Evolutionary conservation across 306 rosid species (phyloP).

Genomic region (Sindora glabra): DNA sequence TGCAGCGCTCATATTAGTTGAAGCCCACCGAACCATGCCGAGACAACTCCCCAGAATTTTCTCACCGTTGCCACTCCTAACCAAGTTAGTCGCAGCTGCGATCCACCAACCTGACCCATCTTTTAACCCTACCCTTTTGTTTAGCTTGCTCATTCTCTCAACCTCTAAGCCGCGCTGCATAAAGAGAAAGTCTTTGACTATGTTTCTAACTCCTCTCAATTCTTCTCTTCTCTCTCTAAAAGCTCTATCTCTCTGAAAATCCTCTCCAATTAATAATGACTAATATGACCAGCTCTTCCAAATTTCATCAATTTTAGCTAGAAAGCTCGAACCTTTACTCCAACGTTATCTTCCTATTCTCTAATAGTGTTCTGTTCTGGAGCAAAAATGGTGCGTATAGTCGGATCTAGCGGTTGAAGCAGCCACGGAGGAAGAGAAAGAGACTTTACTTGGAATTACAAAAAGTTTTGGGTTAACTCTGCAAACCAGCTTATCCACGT

Average conservation of each 20-base stretch:
- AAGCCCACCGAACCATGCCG: background rate
- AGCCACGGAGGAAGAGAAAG: constrained; percentile 68
- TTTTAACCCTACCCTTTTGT: constrained; percentile 25
- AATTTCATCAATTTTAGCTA: constrained; percentile 9
- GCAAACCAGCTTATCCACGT: too few species aligned
- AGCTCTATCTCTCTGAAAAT: background rate
- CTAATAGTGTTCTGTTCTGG: background rate
- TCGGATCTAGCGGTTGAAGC: constrained; percentile 15
- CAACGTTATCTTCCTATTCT: background rate
- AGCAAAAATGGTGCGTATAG: constrained; percentile 15
- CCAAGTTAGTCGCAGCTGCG: background rate
- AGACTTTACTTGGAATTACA: too few species aligned
- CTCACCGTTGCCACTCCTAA: background rate
- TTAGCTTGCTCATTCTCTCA: constrained; percentile 22
- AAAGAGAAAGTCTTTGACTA: constrained; percentile 7
- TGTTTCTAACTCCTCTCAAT: background rate
- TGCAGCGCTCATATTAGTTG: background rate
- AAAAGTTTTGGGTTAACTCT: too few species aligned
- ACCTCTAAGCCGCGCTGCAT: constrained; percentile 27
- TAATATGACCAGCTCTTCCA: constrained; percentile 11
- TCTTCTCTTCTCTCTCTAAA: background rate
- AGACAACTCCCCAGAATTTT: background rate
- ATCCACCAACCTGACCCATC: background rate
- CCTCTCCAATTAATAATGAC: constrained; percentile 19
- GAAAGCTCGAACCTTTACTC: background rate